Evolutionary conservation across 2,329 filamentous ascomycete genomes (phyloP).

Genomic region (Paraphoma chrysanthemicola): DNA sequence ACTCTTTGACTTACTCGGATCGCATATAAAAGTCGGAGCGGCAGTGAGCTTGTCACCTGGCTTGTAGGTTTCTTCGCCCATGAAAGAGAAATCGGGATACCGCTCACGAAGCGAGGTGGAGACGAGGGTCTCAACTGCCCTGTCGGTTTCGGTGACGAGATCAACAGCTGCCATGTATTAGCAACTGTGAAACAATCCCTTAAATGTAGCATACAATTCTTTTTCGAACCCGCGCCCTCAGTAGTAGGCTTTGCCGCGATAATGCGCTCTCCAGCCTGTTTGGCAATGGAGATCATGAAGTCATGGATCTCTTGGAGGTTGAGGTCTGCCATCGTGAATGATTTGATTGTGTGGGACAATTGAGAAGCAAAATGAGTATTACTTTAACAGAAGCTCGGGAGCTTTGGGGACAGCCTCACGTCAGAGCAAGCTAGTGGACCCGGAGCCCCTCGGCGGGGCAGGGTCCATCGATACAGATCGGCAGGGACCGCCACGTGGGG

Average conservation of each 20-base stretch:
- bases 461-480: slow-evolving; percentile 3
- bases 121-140: slow-evolving; percentile 65
- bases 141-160: slow-evolving; percentile 69
- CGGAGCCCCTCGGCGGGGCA: not conserved
- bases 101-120: slow-evolving; percentile 57
- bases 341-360: not conserved
- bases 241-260: slow-evolving; percentile 53
- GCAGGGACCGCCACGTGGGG: slow-evolving; percentile 2
- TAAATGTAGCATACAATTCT: slow-evolving; percentile 49
- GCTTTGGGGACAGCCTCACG: not conserved
- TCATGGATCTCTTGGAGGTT: slow-evolving; percentile 58
- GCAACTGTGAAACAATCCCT: not conserved
- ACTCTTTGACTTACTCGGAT: slow-evolving; percentile 60
- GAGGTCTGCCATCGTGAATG: slow-evolving; percentile 41
- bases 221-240: slow-evolving; percentile 53
- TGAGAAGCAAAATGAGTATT: not conserved
- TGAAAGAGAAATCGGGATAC: slow-evolving; percentile 62
- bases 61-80: slow-evolving; percentile 56
- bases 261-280: slow-evolving; percentile 56
- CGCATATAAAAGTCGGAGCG: slow-evolving; percentile 78
- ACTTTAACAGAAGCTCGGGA: not conserved
- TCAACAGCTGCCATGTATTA: slow-evolving; percentile 57
- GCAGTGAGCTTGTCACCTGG: slow-evolving; percentile 68
- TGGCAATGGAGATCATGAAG: slow-evolving; percentile 55
- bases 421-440: not conserved